A percentile compares a stretch with the other conserved stretches of the same genome.
Conservation (phyloP, 352 stramenopile genomes). For the Pythium pyrilobum region DNA sequence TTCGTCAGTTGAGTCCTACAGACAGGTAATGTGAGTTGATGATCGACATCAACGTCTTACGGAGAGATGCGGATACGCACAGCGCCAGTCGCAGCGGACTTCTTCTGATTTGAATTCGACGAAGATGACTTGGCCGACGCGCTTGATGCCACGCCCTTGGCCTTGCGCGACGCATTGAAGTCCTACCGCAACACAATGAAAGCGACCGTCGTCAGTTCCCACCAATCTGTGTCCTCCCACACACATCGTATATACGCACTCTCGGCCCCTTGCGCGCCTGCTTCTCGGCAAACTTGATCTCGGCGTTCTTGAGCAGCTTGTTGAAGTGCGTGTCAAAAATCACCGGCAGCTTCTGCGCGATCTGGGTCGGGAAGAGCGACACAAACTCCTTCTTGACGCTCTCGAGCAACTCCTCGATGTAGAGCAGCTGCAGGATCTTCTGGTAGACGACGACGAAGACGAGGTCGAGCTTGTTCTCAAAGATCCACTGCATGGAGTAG, state of each 20-base stretch:
- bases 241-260: too few species aligned
- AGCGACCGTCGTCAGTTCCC: not conserved
- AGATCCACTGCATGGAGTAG: conserved; percentile 89
- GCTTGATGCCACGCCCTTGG: conserved; percentile 48
- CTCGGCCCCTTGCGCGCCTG: conserved; percentile 50
- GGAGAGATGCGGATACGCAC: too few species aligned
- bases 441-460: conserved; percentile 92
- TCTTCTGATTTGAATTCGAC: conserved; percentile 32
- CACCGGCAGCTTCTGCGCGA: conserved; percentile 65
- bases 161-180: conserved; percentile 64
- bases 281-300: conserved; percentile 66
- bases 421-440: conserved; percentile 88
- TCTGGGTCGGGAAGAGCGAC: conserved; percentile 64
- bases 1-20: conserved; percentile 56
- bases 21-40: too few species aligned
- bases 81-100: conserved; percentile 21
- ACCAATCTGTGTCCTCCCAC: too few species aligned
- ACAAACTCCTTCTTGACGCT: conserved; percentile 85
- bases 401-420: conserved; percentile 89
- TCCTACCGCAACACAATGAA: conserved; percentile 16
- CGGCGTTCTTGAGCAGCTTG: conserved; percentile 70
- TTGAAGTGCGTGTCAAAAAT: conserved; percentile 75
- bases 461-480: conserved; percentile 90
- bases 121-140: conserved; percentile 39
- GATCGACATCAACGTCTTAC: too few species aligned